Percentiles rank a stretch among this genome's conserved stretches.
These are phyloP conservation scores for Fraxinus sp. DNA, from an alignment of 305 asterid species.

Conservation along the genomic window DNA sequence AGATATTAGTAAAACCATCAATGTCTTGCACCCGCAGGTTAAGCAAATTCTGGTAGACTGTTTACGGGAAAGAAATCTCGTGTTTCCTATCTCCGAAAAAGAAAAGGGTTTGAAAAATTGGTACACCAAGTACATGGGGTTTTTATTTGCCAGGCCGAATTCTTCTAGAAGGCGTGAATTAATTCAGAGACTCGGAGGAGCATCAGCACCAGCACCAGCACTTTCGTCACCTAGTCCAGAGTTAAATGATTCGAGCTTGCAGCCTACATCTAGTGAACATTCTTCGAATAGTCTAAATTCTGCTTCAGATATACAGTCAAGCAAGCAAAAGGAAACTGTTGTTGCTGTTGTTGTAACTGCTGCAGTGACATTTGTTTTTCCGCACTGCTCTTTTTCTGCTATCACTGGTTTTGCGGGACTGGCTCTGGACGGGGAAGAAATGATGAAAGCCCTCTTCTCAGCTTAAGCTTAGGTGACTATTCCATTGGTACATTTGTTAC, in stretches of 20 bases:
- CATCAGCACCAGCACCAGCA: conserved; percentile 54
- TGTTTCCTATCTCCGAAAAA: conserved; percentile 33
- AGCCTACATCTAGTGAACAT: conserved; percentile 34
- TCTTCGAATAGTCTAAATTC: conserved; percentile 25
- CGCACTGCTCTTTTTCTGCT: conserved; percentile 38
- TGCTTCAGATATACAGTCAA: conserved; percentile 18
- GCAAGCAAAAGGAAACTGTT: conserved; percentile 21
- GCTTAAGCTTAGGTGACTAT: conserved; percentile 45
- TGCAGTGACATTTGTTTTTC: conserved; percentile 25
- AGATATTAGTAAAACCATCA: background rate
- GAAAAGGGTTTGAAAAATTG: conserved; percentile 29
- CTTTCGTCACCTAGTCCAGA: conserved; percentile 48
- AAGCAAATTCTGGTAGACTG: conserved; percentile 34
- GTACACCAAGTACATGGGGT: conserved; percentile 30
- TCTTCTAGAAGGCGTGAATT: conserved; percentile 39
- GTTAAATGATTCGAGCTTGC: conserved; percentile 38
- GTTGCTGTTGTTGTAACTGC: conserved; percentile 42
- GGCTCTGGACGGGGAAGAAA: conserved; percentile 33
- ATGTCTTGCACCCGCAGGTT: conserved; percentile 23
- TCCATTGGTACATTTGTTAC: conserved; percentile 35
- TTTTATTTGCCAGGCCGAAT: conserved; percentile 23
- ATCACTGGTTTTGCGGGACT: conserved; percentile 24
- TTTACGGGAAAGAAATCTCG: conserved; percentile 32
- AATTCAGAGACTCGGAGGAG: conserved; percentile 38
- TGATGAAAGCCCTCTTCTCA: conserved; percentile 53